A percentile compares a stretch with the other conserved stretches of the same genome.
phyloP scores from a whole-genome alignment of 2,329 filamentous ascomycete genomes.

The Xylaria sp. region DNA sequence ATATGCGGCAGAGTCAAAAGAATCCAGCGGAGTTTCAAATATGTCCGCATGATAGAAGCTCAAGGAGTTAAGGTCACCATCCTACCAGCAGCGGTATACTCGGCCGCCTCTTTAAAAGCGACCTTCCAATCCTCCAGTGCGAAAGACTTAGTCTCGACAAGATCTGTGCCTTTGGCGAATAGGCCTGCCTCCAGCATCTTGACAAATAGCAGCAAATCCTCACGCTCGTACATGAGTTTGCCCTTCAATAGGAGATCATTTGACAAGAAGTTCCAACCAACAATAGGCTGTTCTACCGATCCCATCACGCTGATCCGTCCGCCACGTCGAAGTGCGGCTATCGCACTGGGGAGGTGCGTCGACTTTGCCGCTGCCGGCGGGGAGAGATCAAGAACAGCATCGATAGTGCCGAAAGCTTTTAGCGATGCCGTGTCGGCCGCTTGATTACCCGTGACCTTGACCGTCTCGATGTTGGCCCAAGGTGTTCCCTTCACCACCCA shows the following conservation, averaged over 20 bases:
- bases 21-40: no score
- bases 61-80: slow-evolving; percentile 38
- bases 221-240: slow-evolving; percentile 59
- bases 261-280: slow-evolving; percentile 40
- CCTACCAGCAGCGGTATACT: slow-evolving; percentile 37
- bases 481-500: slow-evolving; percentile 38
- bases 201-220: slow-evolving; percentile 54
- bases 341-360: slow-evolving; percentile 55
- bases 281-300: slow-evolving; percentile 17
- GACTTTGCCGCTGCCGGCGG: slow-evolving; percentile 54
- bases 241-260: slow-evolving; percentile 53
- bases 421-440: slow-evolving; percentile 50
- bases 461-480: slow-evolving; percentile 51
- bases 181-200: slow-evolving; percentile 57
- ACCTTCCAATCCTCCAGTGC: slow-evolving; percentile 41
- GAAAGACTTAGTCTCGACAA: slow-evolving; percentile 41
- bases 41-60: neutral
- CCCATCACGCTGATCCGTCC: slow-evolving; percentile 54
- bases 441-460: slow-evolving; percentile 57
- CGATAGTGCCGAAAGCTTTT: slow-evolving; percentile 48
- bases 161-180: slow-evolving; percentile 36
- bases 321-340: slow-evolving; percentile 51
- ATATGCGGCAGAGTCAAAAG: no score
- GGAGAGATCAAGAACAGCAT: slow-evolving; percentile 60
- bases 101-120: slow-evolving; percentile 38